phyloP scores from a whole-genome alignment of 148 eudicot genomes.

The Tetragonia tetragonoides region DNA sequence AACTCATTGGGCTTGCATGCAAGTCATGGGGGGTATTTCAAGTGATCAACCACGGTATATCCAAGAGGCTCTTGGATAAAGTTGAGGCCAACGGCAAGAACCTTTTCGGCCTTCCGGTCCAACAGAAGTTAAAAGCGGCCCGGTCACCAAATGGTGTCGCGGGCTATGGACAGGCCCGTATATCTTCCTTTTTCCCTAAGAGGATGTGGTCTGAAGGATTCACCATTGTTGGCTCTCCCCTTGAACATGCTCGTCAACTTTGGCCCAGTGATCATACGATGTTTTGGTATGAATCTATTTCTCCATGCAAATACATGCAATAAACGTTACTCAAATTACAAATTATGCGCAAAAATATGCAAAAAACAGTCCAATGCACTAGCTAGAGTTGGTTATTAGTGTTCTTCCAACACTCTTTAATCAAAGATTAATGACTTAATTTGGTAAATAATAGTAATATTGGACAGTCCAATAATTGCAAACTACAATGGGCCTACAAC shows the following conservation, averaged over 20 bases:
- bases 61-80: constrained; percentile 32
- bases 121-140: constrained; percentile 69
- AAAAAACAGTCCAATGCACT: no score
- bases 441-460: background rate
- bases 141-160: constrained; percentile 43
- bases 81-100: constrained; percentile 36
- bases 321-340: background rate
- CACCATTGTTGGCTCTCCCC: constrained; percentile 74
- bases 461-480: background rate
- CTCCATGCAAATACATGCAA: constrained; percentile 24
- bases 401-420: background rate
- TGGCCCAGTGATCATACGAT: constrained; percentile 67
- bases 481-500: background rate
- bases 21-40: constrained; percentile 80
- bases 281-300: constrained; percentile 55
- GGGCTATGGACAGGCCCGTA: constrained; percentile 74
- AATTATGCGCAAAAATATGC: background rate
- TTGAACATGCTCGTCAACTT: constrained; percentile 74
- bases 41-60: constrained; percentile 53
- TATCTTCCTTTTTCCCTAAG: constrained; percentile 66
- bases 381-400: background rate
- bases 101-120: constrained; percentile 60
- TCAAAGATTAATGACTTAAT: background rate
- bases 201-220: constrained; percentile 92
- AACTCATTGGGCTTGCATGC: constrained; percentile 64